Evolutionary conservation across 192 early-diverging fungal genomes (phyloP).

Genomic region (Backusella westeae): DNA sequence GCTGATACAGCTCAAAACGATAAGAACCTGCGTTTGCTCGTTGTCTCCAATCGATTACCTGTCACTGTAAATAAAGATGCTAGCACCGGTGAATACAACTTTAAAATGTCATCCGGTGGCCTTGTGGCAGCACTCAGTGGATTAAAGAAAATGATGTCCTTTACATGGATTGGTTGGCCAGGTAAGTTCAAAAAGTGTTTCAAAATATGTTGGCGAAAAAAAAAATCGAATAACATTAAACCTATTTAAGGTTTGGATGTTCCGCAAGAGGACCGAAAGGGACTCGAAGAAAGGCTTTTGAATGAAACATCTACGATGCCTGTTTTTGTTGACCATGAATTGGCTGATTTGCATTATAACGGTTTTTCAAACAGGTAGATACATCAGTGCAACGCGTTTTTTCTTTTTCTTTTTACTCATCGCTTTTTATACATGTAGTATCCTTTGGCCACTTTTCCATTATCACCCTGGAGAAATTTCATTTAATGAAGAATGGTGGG

Average conservation of each 20-base stretch:
- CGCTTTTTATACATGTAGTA: conserved; percentile 47
- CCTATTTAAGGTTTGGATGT: conserved; percentile 69
- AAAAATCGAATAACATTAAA: background rate
- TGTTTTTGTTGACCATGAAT: conserved; percentile 90
- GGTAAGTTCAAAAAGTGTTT: conserved; percentile 43
- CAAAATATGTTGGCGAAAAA: background rate
- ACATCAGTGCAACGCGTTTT: background rate
- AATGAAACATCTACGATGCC: conserved; percentile 85
- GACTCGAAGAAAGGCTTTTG: conserved; percentile 67
- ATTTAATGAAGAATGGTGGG: conserved; percentile 94
- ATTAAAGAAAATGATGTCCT: conserved; percentile 91
- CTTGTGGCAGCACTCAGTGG: conserved; percentile 94
- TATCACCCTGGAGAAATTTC: conserved; percentile 99
- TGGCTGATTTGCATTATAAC: conserved; percentile 96
- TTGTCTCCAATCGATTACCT: conserved; percentile 96
- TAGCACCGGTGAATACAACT: conserved; percentile 47
- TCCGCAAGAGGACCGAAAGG: conserved; percentile 70
- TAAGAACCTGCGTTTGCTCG: conserved; percentile 63
- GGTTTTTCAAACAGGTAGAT: conserved; percentile 89
- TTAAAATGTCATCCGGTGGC: conserved; percentile 91
- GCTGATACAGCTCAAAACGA: conserved; percentile 16
- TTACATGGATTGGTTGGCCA: conserved; percentile 99
- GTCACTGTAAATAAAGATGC: conserved; percentile 80
- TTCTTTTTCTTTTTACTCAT: background rate
- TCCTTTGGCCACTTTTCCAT: conserved; percentile 99